A percentile compares a stretch with the other conserved stretches of the same genome.
phyloP scores from a whole-genome alignment of 1,284 basidiomycete genomes.

The Ceraceosorus bombacis region DNA sequence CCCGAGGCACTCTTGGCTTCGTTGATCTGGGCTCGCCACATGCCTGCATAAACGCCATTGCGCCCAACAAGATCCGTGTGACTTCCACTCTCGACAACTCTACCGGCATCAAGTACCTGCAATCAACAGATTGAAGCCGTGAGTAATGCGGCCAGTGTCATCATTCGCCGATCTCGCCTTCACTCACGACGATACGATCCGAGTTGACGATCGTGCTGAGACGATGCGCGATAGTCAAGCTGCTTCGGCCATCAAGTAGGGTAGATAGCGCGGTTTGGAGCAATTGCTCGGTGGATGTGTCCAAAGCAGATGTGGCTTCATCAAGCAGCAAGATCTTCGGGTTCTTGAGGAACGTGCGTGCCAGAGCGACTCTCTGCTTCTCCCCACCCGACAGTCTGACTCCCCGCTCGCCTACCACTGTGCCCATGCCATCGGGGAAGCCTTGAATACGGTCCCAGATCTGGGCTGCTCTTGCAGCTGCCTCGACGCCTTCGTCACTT shows the following conservation, averaged over 20 bases:
- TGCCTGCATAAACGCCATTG: conserved; percentile 32
- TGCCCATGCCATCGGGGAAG: conserved; percentile 72
- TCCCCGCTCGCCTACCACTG: conserved; percentile 71
- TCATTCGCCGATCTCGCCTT: too few species aligned
- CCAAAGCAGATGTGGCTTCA: conserved; percentile 61
- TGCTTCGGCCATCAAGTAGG: conserved; percentile 44
- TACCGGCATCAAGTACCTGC: conserved; percentile 15
- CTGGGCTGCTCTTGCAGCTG: conserved; percentile 42
- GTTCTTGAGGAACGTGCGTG: conserved; percentile 74
- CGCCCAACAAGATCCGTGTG: conserved; percentile 39
- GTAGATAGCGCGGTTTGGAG: conserved; percentile 41
- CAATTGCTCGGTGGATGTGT: conserved; percentile 42
- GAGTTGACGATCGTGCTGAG: conserved; percentile 47
- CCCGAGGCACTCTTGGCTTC: conserved; percentile 31
- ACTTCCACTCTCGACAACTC: conserved; percentile 36
- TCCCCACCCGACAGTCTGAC: conserved; percentile 61
- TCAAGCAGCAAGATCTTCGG: conserved; percentile 75
- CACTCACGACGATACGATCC: conserved; percentile 30
- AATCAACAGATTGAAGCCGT: conserved; percentile 16
- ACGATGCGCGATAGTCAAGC: conserved; percentile 46
- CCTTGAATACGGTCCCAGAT: conserved; percentile 42
- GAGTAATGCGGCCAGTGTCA: conserved; percentile 16
- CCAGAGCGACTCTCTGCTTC: conserved; percentile 78
- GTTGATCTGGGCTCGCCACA: conserved; percentile 47
- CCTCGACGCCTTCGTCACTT: conserved; percentile 35